A percentile compares a stretch with the other conserved stretches of the same genome.
Conservation (phyloP, 2,329 filamentous ascomycete species). For the Apiospora pterosperma region DNA sequence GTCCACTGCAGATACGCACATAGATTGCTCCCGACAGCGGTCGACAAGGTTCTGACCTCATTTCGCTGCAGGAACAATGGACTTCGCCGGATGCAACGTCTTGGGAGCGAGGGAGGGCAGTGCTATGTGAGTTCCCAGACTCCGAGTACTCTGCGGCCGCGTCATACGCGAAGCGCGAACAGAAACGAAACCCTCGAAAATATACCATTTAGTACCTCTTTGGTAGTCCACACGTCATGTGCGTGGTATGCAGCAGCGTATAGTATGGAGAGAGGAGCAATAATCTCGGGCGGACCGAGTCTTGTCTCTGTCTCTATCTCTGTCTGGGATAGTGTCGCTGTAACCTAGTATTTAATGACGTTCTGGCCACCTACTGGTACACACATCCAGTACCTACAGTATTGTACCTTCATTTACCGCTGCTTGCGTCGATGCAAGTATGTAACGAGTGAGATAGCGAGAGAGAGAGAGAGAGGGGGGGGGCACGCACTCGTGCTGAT, state of each 20-base stretch:
- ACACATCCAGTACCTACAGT: neutral
- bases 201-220: neutral
- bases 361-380: neutral
- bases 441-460: too few relatives aligned
- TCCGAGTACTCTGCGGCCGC: neutral
- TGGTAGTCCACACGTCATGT: neutral
- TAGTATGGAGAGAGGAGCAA: neutral
- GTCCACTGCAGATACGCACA: neutral
- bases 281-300: neutral
- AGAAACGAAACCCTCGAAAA: neutral
- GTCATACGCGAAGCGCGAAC: neutral
- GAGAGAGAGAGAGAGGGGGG: neutral
- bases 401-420: neutral
- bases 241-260: neutral
- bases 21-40: neutral
- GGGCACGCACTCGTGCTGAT: neutral
- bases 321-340: neutral
- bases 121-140: neutral
- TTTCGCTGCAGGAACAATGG: conserved; percentile 5
- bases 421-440: neutral
- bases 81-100: conserved; percentile 2
- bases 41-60: conserved; percentile 4
- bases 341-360: neutral
- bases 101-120: neutral
- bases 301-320: neutral